These are phyloP conservation scores for Saccharomycopsis sp. DNA, from an alignment of 805 yeast species.

Conservation along the genomic window DNA sequence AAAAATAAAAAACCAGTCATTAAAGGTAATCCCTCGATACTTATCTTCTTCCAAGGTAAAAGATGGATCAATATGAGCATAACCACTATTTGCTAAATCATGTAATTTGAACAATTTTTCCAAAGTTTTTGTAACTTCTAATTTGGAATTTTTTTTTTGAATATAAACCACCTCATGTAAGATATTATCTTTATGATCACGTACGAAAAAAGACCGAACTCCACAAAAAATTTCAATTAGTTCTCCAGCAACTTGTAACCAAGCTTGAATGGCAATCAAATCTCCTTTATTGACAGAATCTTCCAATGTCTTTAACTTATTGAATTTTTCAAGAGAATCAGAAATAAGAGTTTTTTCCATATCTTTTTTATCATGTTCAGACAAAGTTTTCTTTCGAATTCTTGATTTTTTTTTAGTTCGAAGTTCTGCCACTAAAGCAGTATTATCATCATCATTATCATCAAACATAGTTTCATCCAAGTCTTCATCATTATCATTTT, in stretches of 20 bases:
- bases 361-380: constrained; percentile 38
- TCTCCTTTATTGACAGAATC: constrained; percentile 36
- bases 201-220: constrained; percentile 68
- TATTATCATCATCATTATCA: constrained; percentile 1
- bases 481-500: constrained; percentile 1
- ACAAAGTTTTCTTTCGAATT: constrained; percentile 17
- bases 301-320: constrained; percentile 42
- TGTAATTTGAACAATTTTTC: constrained; percentile 57
- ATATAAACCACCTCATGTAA: constrained; percentile 2
- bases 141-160: constrained; percentile 47
- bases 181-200: constrained; percentile 30
- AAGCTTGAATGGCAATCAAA: constrained; percentile 54
- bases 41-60: constrained; percentile 36
- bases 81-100: constrained; percentile 34
- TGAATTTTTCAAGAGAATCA: constrained; percentile 46
- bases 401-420: constrained; percentile 1
- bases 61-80: constrained; percentile 7
- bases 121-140: constrained; percentile 64
- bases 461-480: not conserved
- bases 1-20: constrained; percentile 77
- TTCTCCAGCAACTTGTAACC: constrained; percentile 80
- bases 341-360: constrained; percentile 48
- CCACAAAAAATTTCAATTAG: constrained; percentile 74
- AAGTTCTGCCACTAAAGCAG: constrained; percentile 6
- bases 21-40: constrained; percentile 68